These are phyloP conservation scores for Fimicolochytrium jonesii DNA, from an alignment of 192 early-diverging fungal species.

Conservation along the genomic window DNA sequence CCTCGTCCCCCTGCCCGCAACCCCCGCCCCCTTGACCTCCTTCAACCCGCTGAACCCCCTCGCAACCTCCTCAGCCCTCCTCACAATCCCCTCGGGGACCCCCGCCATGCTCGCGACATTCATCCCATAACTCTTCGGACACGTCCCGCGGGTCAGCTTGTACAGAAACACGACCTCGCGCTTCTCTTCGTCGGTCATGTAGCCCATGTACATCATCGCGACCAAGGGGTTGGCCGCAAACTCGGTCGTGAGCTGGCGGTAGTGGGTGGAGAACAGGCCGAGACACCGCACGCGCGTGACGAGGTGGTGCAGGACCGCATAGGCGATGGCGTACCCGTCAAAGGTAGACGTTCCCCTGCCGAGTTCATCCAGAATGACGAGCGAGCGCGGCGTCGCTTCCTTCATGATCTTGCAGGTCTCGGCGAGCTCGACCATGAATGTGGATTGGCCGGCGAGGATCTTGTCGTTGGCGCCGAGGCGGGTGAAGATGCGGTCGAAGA, in stretches of 20 bases:
- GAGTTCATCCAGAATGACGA: slow-evolving; percentile 96
- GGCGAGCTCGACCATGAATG: slow-evolving; percentile 91
- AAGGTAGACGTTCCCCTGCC: slow-evolving; percentile 95
- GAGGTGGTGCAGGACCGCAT: slow-evolving; percentile 81
- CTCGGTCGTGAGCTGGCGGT: slow-evolving; percentile 84
- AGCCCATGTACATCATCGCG: slow-evolving; percentile 80
- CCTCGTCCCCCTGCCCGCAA: too few relatives aligned
- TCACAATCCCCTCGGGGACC: slow-evolving; percentile 51
- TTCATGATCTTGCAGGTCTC: slow-evolving; percentile 91
- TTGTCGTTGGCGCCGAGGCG: slow-evolving; percentile 98
- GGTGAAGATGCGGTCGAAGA: slow-evolving; percentile 94
- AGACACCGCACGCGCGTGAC: slow-evolving; percentile 78
- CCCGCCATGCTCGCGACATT: slow-evolving; percentile 98
- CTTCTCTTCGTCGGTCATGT: slow-evolving; percentile 63
- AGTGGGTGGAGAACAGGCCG: slow-evolving; percentile 95
- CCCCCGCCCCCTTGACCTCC: too few relatives aligned
- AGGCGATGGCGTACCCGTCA: slow-evolving; percentile 95
- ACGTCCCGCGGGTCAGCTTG: slow-evolving; percentile 77
- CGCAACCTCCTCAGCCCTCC: slow-evolving; percentile 18
- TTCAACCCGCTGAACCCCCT: background rate
- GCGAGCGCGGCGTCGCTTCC: slow-evolving; percentile 82
- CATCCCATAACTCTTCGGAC: slow-evolving; percentile 95
- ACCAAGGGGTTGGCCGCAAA: slow-evolving; percentile 74
- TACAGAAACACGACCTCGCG: slow-evolving; percentile 94
- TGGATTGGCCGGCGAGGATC: slow-evolving; percentile 88